Conservation (phyloP, 2,329 filamentous ascomycete genomes). For the Xylariaceae sp. region DNA sequence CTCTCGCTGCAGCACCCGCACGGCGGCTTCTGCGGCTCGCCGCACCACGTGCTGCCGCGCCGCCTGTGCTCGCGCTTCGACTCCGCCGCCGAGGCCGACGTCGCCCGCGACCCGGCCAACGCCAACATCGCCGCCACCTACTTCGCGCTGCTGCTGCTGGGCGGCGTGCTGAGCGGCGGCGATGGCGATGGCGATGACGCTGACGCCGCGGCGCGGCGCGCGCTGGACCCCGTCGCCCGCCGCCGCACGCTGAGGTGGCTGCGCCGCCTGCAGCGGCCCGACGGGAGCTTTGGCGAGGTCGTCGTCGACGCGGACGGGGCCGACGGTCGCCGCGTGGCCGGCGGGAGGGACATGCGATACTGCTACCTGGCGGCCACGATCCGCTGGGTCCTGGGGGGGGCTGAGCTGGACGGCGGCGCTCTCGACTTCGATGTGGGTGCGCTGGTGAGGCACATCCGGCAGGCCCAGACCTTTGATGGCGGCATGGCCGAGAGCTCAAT, state of each 20-base stretch:
- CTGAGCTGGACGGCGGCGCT: constrained; percentile 42
- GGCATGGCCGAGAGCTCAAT: constrained; percentile 72
- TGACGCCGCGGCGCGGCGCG: constrained; percentile 30
- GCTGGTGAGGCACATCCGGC: constrained; percentile 63
- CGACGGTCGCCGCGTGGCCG: constrained; percentile 59
- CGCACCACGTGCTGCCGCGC: constrained; percentile 50
- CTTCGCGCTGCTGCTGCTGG: constrained; percentile 73
- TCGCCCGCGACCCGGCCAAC: constrained; percentile 33
- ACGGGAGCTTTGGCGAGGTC: constrained; percentile 89
- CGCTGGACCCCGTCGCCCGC: constrained; percentile 59
- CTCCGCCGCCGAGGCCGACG: constrained; percentile 21
- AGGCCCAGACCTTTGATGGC: constrained; percentile 72
- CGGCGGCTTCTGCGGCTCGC: constrained; percentile 84
- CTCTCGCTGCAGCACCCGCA: constrained; percentile 76
- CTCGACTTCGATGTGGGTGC: constrained; percentile 68
- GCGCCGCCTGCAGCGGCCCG: constrained; percentile 62
- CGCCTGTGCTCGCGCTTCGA: constrained; percentile 27
- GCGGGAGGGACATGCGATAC: constrained; percentile 78
- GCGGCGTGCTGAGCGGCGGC: constrained; percentile 42
- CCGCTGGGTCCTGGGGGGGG: constrained; percentile 71
- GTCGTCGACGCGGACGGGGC: constrained; percentile 46
- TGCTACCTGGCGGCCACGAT: constrained; percentile 79
- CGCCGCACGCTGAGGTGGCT: constrained; percentile 67
- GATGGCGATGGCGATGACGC: constrained; percentile 32
- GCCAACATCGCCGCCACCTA: constrained; percentile 81